Base-by-base conservation (phyloP, 2,329 filamentous ascomycete species). In the Phoma sp. region DNA sequence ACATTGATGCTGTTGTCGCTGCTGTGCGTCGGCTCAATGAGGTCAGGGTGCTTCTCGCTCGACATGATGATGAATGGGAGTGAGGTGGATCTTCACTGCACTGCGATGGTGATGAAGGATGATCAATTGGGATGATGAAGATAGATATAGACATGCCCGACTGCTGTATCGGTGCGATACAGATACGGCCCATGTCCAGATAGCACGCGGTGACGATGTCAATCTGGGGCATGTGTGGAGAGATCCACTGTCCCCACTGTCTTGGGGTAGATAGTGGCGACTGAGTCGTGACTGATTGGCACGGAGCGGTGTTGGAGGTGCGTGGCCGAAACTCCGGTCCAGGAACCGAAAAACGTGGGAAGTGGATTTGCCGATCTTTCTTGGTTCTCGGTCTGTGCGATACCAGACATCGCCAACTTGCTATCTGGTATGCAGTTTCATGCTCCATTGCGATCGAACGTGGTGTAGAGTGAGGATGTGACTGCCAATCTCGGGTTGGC, bases 41-140 rank as follows among this genome's bases (percentile, higher is more conserved):
- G 25, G 32, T 70, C 65, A 18, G 63, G 46, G 29, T 59, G 53
- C 45, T 72, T 72, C 33, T 72, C 69, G 22, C 58, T 47, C 42
- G 63, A 63, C 64, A 67, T 70, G 18, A 67, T 70, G 18, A 29
- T 55, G 43, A 38, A 25, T 23, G 49, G 40, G 18, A 22, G 32
- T 9, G 25, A 38, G 7, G 36, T 11, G 14, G 24, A 38, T 22
- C 13, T 39, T 9, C 22, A n/a, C 36, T 41, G 30, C 22, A n/a
- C 36, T 41, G 30, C 13, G 25, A 29, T 24, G 14, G 45, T 49
- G 45, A 46, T 48, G 45, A 37, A 42, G 13, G 36, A 43, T 33
- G 38, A 38, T 52, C 36, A 33, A 30, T 42, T 32, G 39, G 47
- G 39, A 24, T 13, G 23, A 30, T 46, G 30, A 29, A 35, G 44